Evolutionary conservation across 768 basidiomycete species (phyloP).

Genomic region (Leccinum subgranulosum): DNA sequence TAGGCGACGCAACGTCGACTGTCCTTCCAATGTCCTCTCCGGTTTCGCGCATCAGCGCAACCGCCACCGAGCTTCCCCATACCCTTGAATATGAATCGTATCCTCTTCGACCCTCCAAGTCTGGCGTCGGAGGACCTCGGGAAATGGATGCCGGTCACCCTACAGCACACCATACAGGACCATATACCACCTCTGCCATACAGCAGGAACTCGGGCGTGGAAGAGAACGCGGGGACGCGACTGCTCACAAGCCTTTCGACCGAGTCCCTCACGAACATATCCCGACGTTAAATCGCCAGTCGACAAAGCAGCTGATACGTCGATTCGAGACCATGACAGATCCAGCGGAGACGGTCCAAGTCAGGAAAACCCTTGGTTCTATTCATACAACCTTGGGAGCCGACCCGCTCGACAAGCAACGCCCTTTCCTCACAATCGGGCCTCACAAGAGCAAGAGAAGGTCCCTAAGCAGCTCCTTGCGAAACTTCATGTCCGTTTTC

Average conservation of each 20-base stretch:
- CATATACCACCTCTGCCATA: background rate
- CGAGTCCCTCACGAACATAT: background rate
- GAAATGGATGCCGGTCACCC: conserved; percentile 4
- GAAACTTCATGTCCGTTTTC: conserved; percentile 60
- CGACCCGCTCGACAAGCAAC: conserved; percentile 10
- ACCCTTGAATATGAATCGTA: background rate
- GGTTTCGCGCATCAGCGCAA: conserved; percentile 8
- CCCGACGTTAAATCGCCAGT: conserved; percentile 28
- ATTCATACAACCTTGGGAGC: conserved; percentile 15
- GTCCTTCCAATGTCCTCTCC: conserved; percentile 15
- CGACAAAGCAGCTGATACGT: conserved; percentile 53
- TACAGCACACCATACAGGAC: background rate
- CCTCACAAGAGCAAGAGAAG: conserved; percentile 41
- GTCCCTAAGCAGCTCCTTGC: conserved; percentile 61
- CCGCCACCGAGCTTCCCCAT: background rate
- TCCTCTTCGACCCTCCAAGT: conserved; percentile 4
- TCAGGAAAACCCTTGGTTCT: conserved; percentile 6
- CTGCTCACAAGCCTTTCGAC: background rate
- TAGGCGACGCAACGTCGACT: conserved; percentile 13
- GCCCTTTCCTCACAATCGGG: conserved; percentile 15
- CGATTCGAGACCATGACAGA: conserved; percentile 48
- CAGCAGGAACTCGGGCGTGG: background rate
- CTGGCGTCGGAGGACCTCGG: conserved; percentile 21
- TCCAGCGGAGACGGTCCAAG: conserved; percentile 4
- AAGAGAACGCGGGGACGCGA: background rate